Conservation (phyloP, 2,329 filamentous ascomycete genomes). For the Biscogniauxia sp. region DNA sequence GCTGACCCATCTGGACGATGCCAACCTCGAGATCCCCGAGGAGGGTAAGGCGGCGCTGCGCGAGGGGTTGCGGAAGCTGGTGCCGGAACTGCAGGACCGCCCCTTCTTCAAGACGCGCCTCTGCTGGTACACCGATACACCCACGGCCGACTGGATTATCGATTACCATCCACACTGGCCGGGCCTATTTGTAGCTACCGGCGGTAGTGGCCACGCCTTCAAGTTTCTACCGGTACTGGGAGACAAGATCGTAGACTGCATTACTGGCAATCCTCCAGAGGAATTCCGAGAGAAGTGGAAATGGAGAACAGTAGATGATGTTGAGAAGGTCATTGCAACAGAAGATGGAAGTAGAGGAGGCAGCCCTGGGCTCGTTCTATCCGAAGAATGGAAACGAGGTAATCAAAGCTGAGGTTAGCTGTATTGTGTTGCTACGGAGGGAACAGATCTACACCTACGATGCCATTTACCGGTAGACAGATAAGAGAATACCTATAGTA, state of each 20-base stretch:
- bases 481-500: background rate
- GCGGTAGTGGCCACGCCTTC: slow-evolving; percentile 64
- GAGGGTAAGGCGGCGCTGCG: slow-evolving; percentile 64
- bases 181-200: slow-evolving; percentile 60
- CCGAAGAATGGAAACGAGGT: slow-evolving; percentile 28
- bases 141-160: slow-evolving; percentile 68
- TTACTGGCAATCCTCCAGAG: slow-evolving; percentile 44
- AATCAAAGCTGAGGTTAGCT: too few relatives aligned
- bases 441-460: background rate
- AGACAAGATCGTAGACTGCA: slow-evolving; percentile 56
- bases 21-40: slow-evolving; percentile 48
- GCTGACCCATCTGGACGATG: slow-evolving; percentile 48
- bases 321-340: slow-evolving; percentile 41
- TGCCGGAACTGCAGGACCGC: slow-evolving; percentile 54
- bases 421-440: too few relatives aligned
- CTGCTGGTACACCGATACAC: slow-evolving; percentile 77
- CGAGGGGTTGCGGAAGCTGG: slow-evolving; percentile 56
- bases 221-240: slow-evolving; percentile 69
- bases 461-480: too few relatives aligned
- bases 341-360: slow-evolving; percentile 55
- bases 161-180: slow-evolving; percentile 63
- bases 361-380: slow-evolving; percentile 43
- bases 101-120: slow-evolving; percentile 62
- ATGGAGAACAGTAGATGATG: slow-evolving; percentile 58
- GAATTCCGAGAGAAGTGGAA: slow-evolving; percentile 58